Percentiles rank a stretch among this genome's conserved stretches.
Evolutionary conservation across 2,329 filamentous ascomycete species (phyloP).

Genomic region (Cadophora malorum): DNA sequence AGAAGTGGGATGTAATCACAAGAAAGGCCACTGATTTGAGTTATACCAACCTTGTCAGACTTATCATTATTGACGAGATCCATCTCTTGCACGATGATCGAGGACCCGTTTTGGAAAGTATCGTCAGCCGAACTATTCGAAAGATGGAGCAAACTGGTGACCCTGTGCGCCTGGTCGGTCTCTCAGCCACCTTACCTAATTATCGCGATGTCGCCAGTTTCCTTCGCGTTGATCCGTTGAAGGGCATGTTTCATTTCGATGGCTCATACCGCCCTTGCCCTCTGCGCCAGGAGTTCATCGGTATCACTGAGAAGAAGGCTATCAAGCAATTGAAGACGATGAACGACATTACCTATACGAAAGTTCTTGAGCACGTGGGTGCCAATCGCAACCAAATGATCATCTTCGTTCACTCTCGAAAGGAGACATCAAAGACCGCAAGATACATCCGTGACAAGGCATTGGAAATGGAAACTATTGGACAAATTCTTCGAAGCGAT

Average conservation of each 20-base stretch:
- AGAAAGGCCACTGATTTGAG: slow-evolving; percentile 96
- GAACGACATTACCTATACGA: slow-evolving; percentile 98
- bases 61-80: slow-evolving; percentile 98
- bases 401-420: slow-evolving; percentile 97
- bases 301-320: slow-evolving; percentile 95
- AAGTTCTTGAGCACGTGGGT: slow-evolving; percentile 95
- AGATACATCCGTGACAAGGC: slow-evolving; percentile 97
- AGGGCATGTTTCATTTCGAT: slow-evolving; percentile 95
- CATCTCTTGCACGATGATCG: slow-evolving; percentile 97
- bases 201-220: slow-evolving; percentile 97
- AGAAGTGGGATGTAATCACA: slow-evolving; percentile 99
- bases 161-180: slow-evolving; percentile 86
- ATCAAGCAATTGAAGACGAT: slow-evolving; percentile 99
- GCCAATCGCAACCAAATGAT: slow-evolving; percentile 96
- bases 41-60: slow-evolving; percentile 94
- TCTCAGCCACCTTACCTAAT: slow-evolving; percentile 95
- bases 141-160: slow-evolving; percentile 94
- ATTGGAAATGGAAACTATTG: slow-evolving; percentile 95
- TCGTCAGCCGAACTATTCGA: slow-evolving; percentile 92
- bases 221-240: slow-evolving; percentile 83
- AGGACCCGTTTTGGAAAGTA: slow-evolving; percentile 95
- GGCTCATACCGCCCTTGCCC: slow-evolving; percentile 93
- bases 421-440: slow-evolving; percentile 97
- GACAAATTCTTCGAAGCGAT: slow-evolving; percentile 91
- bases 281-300: slow-evolving; percentile 94